Evolutionary conservation across 139 green algal genomes (phyloP).

Genomic region (Yamagishiella unicocca): DNA sequence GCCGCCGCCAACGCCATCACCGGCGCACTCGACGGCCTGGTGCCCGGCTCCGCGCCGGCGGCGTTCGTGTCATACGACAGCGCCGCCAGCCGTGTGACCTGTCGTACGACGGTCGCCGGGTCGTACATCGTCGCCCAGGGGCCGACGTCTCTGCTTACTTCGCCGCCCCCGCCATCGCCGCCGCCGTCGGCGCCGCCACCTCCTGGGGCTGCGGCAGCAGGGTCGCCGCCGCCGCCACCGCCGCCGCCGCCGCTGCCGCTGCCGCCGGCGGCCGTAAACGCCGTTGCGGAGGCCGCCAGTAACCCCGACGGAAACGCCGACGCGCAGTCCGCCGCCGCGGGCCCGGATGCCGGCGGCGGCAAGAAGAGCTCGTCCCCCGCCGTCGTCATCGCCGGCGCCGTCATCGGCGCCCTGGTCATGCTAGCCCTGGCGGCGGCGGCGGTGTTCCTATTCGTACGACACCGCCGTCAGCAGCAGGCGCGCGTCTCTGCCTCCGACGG

Average conservation of each 20-base stretch:
- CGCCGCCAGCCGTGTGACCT: not conserved
- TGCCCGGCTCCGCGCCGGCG: not conserved
- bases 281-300: too few relatives aligned
- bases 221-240: not conserved
- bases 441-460: not conserved
- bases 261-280: not conserved
- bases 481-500: not conserved
- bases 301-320: not conserved
- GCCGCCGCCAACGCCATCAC: not conserved
- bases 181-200: not conserved
- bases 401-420: not conserved
- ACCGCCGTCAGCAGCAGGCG: not conserved
- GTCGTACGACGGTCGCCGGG: not conserved
- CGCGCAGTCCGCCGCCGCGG: not conserved
- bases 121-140: conserved; percentile 1
- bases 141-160: not conserved
- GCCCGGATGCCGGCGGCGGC: not conserved
- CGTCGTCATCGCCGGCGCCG: not conserved
- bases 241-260: not conserved
- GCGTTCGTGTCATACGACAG: not conserved
- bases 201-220: not conserved
- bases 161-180: not conserved
- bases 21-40: not conserved
- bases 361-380: not conserved
- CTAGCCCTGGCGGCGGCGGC: not conserved